Conservation (phyloP, 176 grass and related monocot species). For the Ananas comosus region DNA sequence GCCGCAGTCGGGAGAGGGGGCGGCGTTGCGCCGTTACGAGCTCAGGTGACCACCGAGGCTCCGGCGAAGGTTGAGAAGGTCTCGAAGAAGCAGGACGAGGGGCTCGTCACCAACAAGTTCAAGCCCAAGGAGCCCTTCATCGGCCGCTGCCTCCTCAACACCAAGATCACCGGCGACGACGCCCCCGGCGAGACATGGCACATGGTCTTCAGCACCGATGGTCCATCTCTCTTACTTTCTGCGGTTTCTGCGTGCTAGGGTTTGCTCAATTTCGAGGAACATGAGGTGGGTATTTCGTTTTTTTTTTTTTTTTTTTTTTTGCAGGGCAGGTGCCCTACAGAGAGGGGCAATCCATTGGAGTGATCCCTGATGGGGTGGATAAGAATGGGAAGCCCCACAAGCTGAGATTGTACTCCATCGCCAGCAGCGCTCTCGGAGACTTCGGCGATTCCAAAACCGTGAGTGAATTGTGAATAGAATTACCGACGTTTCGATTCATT, state of each 20-base stretch:
- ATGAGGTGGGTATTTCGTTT: background rate
- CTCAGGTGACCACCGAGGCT: conserved; percentile 44
- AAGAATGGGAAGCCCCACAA: conserved; percentile 97
- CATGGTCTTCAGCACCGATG: conserved; percentile 90
- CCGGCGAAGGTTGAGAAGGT: conserved; percentile 48
- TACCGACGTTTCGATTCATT: too few species aligned
- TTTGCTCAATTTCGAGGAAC: too few species aligned
- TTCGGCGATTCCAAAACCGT: conserved; percentile 91
- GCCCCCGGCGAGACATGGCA: conserved; percentile 96
- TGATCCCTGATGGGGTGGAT: conserved; percentile 70
- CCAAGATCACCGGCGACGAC: conserved; percentile 90
- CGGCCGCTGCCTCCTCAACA: conserved; percentile 86
- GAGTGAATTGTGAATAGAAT: background rate
- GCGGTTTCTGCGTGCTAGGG: too few species aligned
- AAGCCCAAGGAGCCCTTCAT: conserved; percentile 74
- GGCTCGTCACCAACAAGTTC: conserved; percentile 59
- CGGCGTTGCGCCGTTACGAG: conserved; percentile 13
- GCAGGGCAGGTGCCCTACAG: conserved; percentile 66
- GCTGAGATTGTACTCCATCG: conserved; percentile 85
- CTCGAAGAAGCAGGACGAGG: conserved; percentile 86
- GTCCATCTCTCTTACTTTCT: background rate
- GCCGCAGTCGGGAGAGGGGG: conserved; percentile 3
- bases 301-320: background rate
- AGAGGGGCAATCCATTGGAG: conserved; percentile 87
- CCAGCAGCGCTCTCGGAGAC: conserved; percentile 88